Conservation (phyloP, 2,329 filamentous ascomycete species). For the Botryotinia calthae region DNA sequence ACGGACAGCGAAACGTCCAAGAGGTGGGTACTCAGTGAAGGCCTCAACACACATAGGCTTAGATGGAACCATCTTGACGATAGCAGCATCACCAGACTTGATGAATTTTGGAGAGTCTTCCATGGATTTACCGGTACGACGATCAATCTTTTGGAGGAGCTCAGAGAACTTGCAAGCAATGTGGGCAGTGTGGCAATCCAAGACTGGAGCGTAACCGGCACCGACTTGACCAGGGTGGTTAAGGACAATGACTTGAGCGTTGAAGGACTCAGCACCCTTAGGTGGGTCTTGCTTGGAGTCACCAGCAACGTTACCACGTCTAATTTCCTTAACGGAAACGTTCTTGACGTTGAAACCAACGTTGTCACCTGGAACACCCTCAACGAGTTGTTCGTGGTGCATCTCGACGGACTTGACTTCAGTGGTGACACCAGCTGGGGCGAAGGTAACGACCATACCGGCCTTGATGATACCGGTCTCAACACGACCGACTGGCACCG, state of each 20-base stretch:
- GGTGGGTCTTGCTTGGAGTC: slow-evolving; percentile 99
- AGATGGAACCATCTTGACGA: slow-evolving; percentile 99
- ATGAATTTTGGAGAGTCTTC: slow-evolving; percentile 97
- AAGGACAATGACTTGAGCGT: slow-evolving; percentile 99
- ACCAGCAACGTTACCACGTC: slow-evolving; percentile 99
- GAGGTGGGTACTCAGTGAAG: slow-evolving; percentile 99
- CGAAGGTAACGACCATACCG: slow-evolving; percentile 95
- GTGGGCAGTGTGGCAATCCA: slow-evolving; percentile 99
- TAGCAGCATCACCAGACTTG: slow-evolving; percentile 99
- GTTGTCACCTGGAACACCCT: slow-evolving; percentile 99
- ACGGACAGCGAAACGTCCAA: slow-evolving; percentile 95
- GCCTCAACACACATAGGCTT: slow-evolving; percentile 99
- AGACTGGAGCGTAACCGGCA: slow-evolving; percentile 97
- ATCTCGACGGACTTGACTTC: slow-evolving; percentile 99
- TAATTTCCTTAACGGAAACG: slow-evolving; percentile 99
- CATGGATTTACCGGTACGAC: slow-evolving; percentile 97
- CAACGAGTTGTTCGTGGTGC: slow-evolving; percentile 98
- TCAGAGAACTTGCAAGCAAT: slow-evolving; percentile 99
- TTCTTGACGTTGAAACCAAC: slow-evolving; percentile 99
- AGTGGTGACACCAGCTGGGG: slow-evolving; percentile 98
- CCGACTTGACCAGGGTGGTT: slow-evolving; percentile 99
- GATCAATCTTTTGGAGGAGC: slow-evolving; percentile 99
- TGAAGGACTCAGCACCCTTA: slow-evolving; percentile 86
- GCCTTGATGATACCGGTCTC: slow-evolving; percentile 97
- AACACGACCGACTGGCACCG: slow-evolving; percentile 99